Evolutionary conservation across 495 filamentous ascomycete species (phyloP), one percentile per base, ranked within the genome.

Genomic region (Penicillium verhagenii): DNA sequence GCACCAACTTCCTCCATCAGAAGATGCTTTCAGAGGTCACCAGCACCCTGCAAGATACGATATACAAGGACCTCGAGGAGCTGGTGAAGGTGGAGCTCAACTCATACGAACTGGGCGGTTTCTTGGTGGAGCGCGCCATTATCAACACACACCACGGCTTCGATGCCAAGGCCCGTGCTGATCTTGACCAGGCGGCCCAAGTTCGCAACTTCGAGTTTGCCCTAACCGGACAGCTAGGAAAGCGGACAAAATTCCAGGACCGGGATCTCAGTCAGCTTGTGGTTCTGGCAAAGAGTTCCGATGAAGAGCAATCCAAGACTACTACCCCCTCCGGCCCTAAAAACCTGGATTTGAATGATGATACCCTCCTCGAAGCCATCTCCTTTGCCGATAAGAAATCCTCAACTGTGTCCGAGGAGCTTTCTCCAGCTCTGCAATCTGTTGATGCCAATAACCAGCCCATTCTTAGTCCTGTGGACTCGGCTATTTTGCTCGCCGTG

Each of bases 201-300:
- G 64, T 78, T 18, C 86, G 83, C 14, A 80, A 82, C 1, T 90
- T 99, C 56, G 79, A 86, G 31, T 98, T 94, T 71, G 88, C 86
- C 0, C 67, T 99, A 51, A 93, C 91, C 2, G 94, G 95, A 13
- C 82, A 86, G 19, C 59, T 97, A 59, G 94, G 92, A 39, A 97
- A 96, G 73, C 77, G 94, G 52, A 99, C 94, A 1, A 91, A 86
- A 65, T 99, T 89, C 64, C 94, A 99, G 70, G 81, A 94, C 55
- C 89, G 86, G 19, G 91, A 91, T 61, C 86, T 85, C 59, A 96
- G 89, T 60, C 94, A 97, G 69, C 78, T 99, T 13, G 89, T 99
- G 2, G 91, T 99, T 9, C 70, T 97, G 31, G 94, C 95, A 0
- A 89, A 84, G 67, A 97, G 92, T 65, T 60, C 68, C 2, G 70